These are phyloP conservation scores for Phytopythium cucurbitacearum DNA, from an alignment of 352 stramenopile genomes.

Conservation along the genomic window DNA sequence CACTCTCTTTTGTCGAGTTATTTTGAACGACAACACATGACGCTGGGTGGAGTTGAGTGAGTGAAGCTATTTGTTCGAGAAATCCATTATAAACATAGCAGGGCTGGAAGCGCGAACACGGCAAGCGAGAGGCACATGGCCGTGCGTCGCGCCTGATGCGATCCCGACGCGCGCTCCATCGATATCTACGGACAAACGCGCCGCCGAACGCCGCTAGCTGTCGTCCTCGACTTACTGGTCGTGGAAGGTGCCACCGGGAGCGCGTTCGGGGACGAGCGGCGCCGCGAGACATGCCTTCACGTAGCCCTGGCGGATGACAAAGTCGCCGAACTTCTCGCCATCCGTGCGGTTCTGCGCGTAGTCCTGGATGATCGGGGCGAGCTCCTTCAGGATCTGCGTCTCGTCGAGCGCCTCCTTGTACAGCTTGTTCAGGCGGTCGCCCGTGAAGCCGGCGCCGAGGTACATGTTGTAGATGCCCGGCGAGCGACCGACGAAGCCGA, in stretches of 20 bases:
- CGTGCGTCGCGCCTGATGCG: background rate
- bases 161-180: background rate
- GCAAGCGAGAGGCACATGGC: background rate
- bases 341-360: slow-evolving; percentile 62
- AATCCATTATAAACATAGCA: too few species aligned
- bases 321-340: slow-evolving; percentile 82
- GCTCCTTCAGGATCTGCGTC: slow-evolving; percentile 65
- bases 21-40: too few species aligned
- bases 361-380: slow-evolving; percentile 73
- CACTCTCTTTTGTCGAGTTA: background rate
- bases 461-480: slow-evolving; percentile 97
- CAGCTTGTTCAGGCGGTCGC: slow-evolving; percentile 78
- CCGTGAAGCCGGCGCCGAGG: slow-evolving; percentile 85
- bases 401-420: slow-evolving; percentile 81
- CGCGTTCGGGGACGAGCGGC: slow-evolving; percentile 54
- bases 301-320: slow-evolving; percentile 71
- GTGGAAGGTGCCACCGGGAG: slow-evolving; percentile 68
- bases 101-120: background rate
- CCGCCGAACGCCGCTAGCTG: background rate
- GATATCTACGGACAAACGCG: background rate
- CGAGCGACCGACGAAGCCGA: slow-evolving; percentile 96
- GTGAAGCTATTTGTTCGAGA: too few species aligned
- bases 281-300: slow-evolving; percentile 64
- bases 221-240: slow-evolving; percentile 16
- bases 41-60: too few species aligned